Percentiles rank a stretch among this genome's conserved stretches.
Conservation (phyloP, 441 rosid genomes). For the Codiaeum variegatum region DNA sequence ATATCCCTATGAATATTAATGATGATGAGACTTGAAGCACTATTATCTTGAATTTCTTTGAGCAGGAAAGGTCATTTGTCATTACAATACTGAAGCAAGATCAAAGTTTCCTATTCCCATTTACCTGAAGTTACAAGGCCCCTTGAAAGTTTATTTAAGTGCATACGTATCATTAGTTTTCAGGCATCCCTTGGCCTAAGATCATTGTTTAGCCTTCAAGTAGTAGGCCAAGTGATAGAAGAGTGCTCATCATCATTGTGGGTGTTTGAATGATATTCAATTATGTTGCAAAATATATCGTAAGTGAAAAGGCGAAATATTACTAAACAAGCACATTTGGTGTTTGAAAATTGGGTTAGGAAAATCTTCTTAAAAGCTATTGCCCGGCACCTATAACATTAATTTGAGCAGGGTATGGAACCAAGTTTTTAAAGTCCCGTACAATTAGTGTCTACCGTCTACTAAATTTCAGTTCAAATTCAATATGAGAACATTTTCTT, state of each 20-base stretch:
- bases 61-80: conserved; percentile 21
- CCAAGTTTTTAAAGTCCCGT: neutral
- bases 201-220: conserved; percentile 1
- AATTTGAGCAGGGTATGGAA: neutral
- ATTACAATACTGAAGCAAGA: neutral
- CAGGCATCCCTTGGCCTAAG: conserved; percentile 3
- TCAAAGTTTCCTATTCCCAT: conserved; percentile 6
- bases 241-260: neutral
- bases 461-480: conserved; percentile 7
- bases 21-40: neutral
- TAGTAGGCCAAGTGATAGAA: neutral
- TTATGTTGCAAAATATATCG: neutral
- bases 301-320: neutral
- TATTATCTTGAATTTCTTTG: conserved; percentile 6
- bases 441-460: neutral
- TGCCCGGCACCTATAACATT: neutral
- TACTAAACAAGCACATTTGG: neutral
- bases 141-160: neutral
- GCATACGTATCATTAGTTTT: conserved; percentile 14
- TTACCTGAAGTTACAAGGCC: neutral
- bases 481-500: neutral
- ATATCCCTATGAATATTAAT: conserved; percentile 13
- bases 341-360: neutral
- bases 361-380: neutral
- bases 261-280: neutral